Base-by-base conservation (phyloP, 345 rosid species). In the Gossypioides kirkii region DNA sequence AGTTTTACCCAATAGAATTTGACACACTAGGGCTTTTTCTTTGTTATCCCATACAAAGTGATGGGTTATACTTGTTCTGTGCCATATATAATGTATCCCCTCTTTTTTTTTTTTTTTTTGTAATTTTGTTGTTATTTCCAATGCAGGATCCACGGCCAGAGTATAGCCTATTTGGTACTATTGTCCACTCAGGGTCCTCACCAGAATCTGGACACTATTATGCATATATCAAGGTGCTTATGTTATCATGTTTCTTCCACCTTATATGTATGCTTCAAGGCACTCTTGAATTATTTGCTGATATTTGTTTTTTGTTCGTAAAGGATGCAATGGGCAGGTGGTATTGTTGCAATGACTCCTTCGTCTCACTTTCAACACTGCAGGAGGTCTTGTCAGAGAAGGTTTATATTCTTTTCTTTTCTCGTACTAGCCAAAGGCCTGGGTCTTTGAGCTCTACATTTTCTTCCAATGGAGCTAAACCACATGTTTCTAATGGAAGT, bases 181-280 rank as follows among this genome's bases (percentile, higher is more conserved):
- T 96, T 79, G 99, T 96, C 71, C 99, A 96, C 78, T 85, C 97
- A 13, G 98, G 99, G 69, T 81, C 66, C 82, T 90, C 98, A 6
- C 90, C 89, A 6, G 98, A 96, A 77, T 93, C 97, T 46, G 99
- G 99, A 36, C 99, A 96, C 76, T 96, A 96, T 79, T 91, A 93
- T 82, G 95, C 99, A 76, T 93, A 93, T 76, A 87, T 96, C 60
- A 96, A 96, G 98, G 99, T 88, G 64, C 10, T 47, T 69, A 18
- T 68, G 60, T 26, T 72, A 0, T 18, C 61, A 22, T 23, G 23
- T 26, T 53, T 74, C 61, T 70, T 69, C 63, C 8, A 14, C 50
- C 62, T 61, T 22, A 36, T 69, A 8, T 73, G 59, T 69, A 28
- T 49, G 58, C 10, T 45, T 54, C 42, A 13, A 1, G 73, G 73